Evolutionary conservation across 108 stramenopile genomes (phyloP).

Genomic region (Skeletonema menzelii): DNA sequence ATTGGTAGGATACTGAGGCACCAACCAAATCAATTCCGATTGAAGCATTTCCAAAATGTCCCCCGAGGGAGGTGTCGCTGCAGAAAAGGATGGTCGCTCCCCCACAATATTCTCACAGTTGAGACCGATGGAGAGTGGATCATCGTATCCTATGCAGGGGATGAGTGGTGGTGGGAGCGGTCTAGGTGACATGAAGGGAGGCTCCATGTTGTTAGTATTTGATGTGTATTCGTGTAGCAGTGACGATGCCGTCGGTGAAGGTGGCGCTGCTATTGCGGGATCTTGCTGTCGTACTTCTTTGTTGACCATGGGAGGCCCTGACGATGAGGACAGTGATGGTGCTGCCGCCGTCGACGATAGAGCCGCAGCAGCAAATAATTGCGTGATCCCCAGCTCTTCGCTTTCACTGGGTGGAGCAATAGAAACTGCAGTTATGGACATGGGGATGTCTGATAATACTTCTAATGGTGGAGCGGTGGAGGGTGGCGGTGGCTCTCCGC

Average conservation of each 20-base stretch:
- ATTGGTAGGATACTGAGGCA: slow-evolving; percentile 66
- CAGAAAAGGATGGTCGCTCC: background rate
- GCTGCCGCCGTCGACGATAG: background rate
- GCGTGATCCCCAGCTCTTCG: background rate
- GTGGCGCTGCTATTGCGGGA: background rate
- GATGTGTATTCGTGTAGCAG: background rate
- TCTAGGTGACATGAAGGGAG: background rate
- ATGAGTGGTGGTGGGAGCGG: slow-evolving; percentile 28
- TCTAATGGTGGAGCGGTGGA: background rate
- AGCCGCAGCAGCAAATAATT: slow-evolving; percentile 1
- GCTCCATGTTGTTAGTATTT: background rate
- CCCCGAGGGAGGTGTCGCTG: slow-evolving; percentile 11
- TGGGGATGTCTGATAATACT: background rate
- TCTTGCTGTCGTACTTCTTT: background rate
- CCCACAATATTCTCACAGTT: background rate
- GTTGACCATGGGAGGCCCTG: background rate
- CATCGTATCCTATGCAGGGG: slow-evolving; percentile 27
- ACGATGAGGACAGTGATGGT: background rate
- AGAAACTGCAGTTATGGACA: background rate
- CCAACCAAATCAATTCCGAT: slow-evolving; percentile 78
- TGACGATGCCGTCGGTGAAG: background rate
- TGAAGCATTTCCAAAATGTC: slow-evolving; percentile 59
- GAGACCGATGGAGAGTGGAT: background rate
- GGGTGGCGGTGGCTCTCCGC: background rate
- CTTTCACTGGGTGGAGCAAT: background rate